phyloP scores from a whole-genome alignment of 169 alveolate species.

The Miamiensis avidus region DNA sequence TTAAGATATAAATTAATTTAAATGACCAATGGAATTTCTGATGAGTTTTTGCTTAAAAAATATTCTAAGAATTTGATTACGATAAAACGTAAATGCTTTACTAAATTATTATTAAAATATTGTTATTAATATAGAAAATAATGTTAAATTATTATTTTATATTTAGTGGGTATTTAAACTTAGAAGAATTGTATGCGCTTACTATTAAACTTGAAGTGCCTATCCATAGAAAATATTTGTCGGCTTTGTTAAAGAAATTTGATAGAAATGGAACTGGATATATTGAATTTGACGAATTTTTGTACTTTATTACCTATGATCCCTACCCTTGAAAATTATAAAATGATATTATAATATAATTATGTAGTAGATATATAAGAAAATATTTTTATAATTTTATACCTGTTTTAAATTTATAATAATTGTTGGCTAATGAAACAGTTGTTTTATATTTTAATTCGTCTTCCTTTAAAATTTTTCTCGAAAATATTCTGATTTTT shows the following conservation, averaged over 20 bases:
- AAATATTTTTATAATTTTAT: too few relatives aligned
- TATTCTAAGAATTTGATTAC: conserved; percentile 30
- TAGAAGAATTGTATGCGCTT: conserved; percentile 46
- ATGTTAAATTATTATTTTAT: too few relatives aligned
- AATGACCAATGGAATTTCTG: conserved; percentile 22
- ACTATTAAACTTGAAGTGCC: conserved; percentile 32
- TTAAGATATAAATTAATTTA: conserved; percentile 11
- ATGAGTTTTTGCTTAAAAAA: conserved; percentile 41
- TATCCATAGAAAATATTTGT: conserved; percentile 28
- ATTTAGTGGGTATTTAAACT: conserved; percentile 22
- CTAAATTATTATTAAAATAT: too few relatives aligned
- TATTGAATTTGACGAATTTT: conserved; percentile 50
- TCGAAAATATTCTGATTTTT: too few relatives aligned
- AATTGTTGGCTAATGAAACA: too few relatives aligned
- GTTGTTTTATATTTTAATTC: too few relatives aligned
- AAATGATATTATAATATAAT: background rate
- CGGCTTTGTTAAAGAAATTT: conserved; percentile 26
- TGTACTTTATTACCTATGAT: conserved; percentile 33
- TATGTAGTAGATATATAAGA: background rate
- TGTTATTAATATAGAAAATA: too few relatives aligned
- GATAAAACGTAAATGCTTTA: background rate
- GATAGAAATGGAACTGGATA: conserved; percentile 30
- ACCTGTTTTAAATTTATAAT: too few relatives aligned
- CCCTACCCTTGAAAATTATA: conserved; percentile 32
- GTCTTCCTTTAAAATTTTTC: too few relatives aligned